Percentiles rank a stretch among this genome's conserved stretches.
Conservation (phyloP, 352 stramenopile species). For the Peronospora destructor region DNA sequence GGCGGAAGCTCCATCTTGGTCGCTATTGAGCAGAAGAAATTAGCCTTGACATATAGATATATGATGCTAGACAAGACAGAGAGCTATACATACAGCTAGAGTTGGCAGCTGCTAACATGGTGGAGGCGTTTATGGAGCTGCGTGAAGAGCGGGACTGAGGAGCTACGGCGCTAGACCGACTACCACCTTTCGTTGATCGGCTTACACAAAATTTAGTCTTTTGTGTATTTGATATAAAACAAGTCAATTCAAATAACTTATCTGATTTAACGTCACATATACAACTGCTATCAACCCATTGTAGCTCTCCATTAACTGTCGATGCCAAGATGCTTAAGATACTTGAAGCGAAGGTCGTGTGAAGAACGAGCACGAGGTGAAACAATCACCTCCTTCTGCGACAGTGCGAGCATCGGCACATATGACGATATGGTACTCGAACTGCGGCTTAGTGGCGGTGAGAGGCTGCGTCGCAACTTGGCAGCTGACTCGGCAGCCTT, state of each 20-base stretch:
- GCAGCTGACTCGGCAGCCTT: conserved; percentile 16
- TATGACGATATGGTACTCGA: conserved; percentile 27
- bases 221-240: neutral
- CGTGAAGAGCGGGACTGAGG: conserved; percentile 12
- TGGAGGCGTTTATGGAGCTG: conserved; percentile 14
- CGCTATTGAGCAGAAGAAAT: conserved; percentile 4
- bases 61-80: neutral
- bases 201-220: neutral
- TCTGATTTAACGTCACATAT: conserved; percentile 2
- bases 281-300: neutral
- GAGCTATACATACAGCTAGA: conserved; percentile 21
- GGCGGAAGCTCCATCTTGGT: conserved; percentile 10
- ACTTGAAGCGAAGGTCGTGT: conserved; percentile 82
- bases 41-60: neutral
- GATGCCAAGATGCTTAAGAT: conserved; percentile 82
- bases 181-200: conserved; percentile 10
- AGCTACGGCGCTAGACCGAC: neutral
- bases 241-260: conserved; percentile 28
- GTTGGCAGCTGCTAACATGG: conserved; percentile 1
- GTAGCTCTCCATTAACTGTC: conserved; percentile 37
- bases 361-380: conserved; percentile 60
- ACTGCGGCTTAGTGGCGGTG: conserved; percentile 32
- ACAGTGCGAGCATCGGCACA: conserved; percentile 41
- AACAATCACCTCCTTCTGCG: conserved; percentile 65
- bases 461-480: conserved; percentile 18